Base-by-base conservation (phyloP, 1,284 basidiomycete genomes). In the Somion occarium region DNA sequence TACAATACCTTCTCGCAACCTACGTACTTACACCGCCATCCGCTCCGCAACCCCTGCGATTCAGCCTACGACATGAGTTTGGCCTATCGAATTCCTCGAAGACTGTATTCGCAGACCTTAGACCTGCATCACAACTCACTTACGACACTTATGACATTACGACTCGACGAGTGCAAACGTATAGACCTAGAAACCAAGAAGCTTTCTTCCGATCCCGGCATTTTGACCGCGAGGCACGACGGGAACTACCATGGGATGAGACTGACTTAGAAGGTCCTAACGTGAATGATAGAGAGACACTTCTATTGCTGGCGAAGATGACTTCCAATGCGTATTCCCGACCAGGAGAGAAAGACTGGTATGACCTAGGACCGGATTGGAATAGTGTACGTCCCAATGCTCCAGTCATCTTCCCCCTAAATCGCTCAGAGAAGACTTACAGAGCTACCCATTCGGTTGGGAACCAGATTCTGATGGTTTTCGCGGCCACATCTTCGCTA, bases 371-470 rank as follows among this genome's bases (percentile, higher is more conserved):
- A 1, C 71, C 73, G 0, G 66, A 77, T 2, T 94, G 85, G 85
- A 83, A 80, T 59, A 66, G 64, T 23, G 87, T 89, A 57, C 64
- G 77, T 69, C 37, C 50, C 5, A 1, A 51, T 19, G 37, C 18
- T 13, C 44, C n/a, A 58, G 13, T 34, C n/a, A n/a, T 18, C 27
- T 22, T 43, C 51, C 11, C 27, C 30, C 39, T 38, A 52, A 11
- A 52, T 51, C 49, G 49, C 48, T 3, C 22, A 12, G 30, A 38
- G 11, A 22, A 20, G 18, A 42, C 23, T 20, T 34, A 5, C 49
- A 91, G 88, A 78, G 78, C n/a, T 78, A 83, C 59, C 92, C 91
- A 1, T 91, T 98, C 61, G 96, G 96, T 5, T 99, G 95, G 95
- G 88, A 93, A 61, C 82, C 85, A 1, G 86, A 90, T 55, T 78